phyloP scores from a whole-genome alignment of 2,329 filamentous ascomycete species.

The Colletotrichum navitas region DNA sequence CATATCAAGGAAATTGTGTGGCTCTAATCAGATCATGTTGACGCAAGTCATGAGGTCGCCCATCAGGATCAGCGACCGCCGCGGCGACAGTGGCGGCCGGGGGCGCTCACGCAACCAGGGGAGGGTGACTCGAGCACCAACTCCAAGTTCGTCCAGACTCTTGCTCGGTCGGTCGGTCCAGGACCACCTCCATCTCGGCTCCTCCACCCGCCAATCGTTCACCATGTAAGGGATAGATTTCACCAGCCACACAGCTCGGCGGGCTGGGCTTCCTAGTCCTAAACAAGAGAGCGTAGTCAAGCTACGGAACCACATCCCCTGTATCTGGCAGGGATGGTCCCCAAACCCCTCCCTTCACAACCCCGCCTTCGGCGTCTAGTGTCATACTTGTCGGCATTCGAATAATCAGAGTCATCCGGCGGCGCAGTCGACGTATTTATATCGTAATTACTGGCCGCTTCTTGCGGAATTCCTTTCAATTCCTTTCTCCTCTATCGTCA shows the following conservation, averaged over 20 bases:
- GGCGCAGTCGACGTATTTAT: constrained; percentile 1
- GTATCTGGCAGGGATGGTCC: neutral
- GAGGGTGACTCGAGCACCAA: constrained; percentile 7
- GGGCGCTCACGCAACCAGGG: constrained; percentile 8
- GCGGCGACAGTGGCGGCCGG: neutral
- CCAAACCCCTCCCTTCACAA: neutral
- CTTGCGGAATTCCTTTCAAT: too few relatives aligned
- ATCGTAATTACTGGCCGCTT: neutral
- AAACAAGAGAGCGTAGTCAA: neutral
- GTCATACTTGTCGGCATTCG: neutral
- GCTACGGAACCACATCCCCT: constrained; percentile 9
- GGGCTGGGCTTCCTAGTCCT: neutral
- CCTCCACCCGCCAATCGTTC: neutral
- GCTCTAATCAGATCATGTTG: constrained; percentile 23
- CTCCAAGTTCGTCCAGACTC: constrained; percentile 19
- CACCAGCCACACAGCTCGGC: constrained; percentile 14
- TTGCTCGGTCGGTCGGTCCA: constrained; percentile 1
- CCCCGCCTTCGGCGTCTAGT: neutral
- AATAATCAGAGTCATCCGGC: neutral
- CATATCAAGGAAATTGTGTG: neutral
- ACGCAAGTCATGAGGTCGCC: constrained; percentile 11
- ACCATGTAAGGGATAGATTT: neutral
- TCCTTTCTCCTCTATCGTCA: neutral
- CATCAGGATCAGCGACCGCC: constrained; percentile 3
- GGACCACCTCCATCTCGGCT: neutral